A percentile compares a stretch with the other conserved stretches of the same genome.
These are phyloP conservation scores for Geotrichum restrictum DNA, from an alignment of 1,139 yeast species.

Conservation along the genomic window DNA sequence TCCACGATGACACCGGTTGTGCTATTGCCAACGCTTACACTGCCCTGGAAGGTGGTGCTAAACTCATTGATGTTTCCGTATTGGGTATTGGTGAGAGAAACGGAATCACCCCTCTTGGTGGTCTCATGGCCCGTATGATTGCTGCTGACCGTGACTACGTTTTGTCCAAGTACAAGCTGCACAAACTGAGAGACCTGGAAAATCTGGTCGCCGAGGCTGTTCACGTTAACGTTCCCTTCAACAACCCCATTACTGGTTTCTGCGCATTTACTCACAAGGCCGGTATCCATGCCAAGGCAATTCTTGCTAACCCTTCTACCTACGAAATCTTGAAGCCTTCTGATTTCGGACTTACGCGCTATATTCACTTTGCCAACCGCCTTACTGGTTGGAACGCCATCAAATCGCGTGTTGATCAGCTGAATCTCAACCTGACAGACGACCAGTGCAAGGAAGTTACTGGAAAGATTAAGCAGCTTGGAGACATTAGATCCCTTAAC, in stretches of 20 bases:
- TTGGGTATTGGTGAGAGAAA: constrained; percentile 98
- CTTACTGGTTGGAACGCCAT: constrained; percentile 99
- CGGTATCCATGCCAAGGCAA: constrained; percentile 98
- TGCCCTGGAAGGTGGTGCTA: constrained; percentile 97
- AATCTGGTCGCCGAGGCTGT: constrained; percentile 96
- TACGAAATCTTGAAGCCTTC: constrained; percentile 93
- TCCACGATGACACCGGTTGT: constrained; percentile 98
- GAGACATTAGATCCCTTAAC: constrained; percentile 90
- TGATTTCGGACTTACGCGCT: constrained; percentile 92
- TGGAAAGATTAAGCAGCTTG: constrained; percentile 83
- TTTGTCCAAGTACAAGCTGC: constrained; percentile 88
- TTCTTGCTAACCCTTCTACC: constrained; percentile 95
- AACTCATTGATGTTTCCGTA: constrained; percentile 88
- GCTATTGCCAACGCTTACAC: constrained; percentile 98
- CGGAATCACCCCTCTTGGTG: constrained; percentile 97
- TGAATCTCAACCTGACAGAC: constrained; percentile 84
- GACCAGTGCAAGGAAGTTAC: constrained; percentile 95
- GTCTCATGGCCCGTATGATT: constrained; percentile 98
- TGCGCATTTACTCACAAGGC: constrained; percentile 99
- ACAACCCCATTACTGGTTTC: constrained; percentile 98
- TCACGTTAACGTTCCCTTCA: constrained; percentile 94
- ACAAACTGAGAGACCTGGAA: constrained; percentile 93
- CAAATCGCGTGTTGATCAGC: constrained; percentile 95
- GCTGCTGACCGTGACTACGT: constrained; percentile 98
- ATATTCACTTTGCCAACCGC: constrained; percentile 95